A percentile compares a stretch with the other conserved stretches of the same genome.
Evolutionary conservation across 331 rosid genomes (phyloP).

Genomic region (Malus hybrid): DNA sequence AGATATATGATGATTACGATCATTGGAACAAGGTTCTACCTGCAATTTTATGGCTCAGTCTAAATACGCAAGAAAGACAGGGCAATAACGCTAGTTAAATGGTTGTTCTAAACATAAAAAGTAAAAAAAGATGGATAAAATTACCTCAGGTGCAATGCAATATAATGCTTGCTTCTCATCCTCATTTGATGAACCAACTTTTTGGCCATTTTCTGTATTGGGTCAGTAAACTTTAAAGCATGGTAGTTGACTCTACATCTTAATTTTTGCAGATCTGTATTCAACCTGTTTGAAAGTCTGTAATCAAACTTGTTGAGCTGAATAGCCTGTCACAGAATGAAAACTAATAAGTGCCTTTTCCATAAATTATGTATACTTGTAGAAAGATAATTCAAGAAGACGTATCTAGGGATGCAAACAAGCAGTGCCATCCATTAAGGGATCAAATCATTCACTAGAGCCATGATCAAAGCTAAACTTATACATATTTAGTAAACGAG

Average conservation of each 20-base stretch:
- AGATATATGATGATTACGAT: neutral
- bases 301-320: conserved; percentile 94
- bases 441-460: neutral
- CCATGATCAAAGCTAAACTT: neutral
- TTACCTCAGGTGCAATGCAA: conserved; percentile 91
- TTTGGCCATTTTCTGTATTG: conserved; percentile 69
- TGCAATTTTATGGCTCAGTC: neutral
- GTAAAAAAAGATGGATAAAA: neutral
- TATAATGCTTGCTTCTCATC: conserved; percentile 74
- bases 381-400: conserved; percentile 7
- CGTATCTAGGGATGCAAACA: neutral
- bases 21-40: neutral
- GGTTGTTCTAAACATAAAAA: neutral
- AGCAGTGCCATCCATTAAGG: neutral
- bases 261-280: conserved; percentile 78
- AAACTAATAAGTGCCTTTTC: conserved; percentile 19
- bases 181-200: conserved; percentile 69
- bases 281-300: conserved; percentile 93
- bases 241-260: conserved; percentile 97
- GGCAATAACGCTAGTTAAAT: conserved; percentile 1
- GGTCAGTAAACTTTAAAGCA: conserved; percentile 71
- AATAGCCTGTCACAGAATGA: conserved; percentile 65
- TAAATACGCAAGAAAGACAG: neutral
- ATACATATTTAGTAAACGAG: neutral
- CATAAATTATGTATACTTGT: conserved; percentile 15